Conservation (phyloP, 805 yeast genomes). For the Blastobotrys parvus region DNA sequence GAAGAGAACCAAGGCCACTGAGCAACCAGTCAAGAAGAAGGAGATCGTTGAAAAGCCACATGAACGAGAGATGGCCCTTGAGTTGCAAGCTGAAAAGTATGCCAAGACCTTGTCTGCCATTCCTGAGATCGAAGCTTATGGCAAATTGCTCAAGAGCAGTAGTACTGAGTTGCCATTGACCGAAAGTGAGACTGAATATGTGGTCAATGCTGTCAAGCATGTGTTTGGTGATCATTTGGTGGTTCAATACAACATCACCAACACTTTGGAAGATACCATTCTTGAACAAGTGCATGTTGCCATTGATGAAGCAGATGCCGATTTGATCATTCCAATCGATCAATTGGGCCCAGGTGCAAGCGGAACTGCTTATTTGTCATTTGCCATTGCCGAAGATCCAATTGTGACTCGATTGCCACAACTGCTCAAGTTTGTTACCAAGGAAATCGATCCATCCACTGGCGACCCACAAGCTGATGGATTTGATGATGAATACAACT, state of each 20-base stretch:
- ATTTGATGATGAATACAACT: slow-evolving; percentile 85
- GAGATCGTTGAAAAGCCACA: slow-evolving; percentile 36
- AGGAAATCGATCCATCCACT: slow-evolving; percentile 70
- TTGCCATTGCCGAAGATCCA: slow-evolving; percentile 44
- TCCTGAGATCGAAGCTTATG: slow-evolving; percentile 67
- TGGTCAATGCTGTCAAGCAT: slow-evolving; percentile 77
- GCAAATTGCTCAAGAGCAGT: slow-evolving; percentile 66
- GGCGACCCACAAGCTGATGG: slow-evolving; percentile 71
- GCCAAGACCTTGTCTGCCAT: slow-evolving; percentile 60
- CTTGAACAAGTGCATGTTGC: slow-evolving; percentile 66
- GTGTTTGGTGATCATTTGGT: slow-evolving; percentile 65
- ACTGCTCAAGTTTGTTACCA: slow-evolving; percentile 62
- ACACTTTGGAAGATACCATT: slow-evolving; percentile 72
- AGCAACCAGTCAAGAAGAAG: slow-evolving; percentile 48
- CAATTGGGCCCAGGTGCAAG: slow-evolving; percentile 60
- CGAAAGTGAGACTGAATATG: slow-evolving; percentile 88
- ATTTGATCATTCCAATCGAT: slow-evolving; percentile 60
- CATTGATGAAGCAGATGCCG: slow-evolving; percentile 51
- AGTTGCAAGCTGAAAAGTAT: slow-evolving; percentile 32
- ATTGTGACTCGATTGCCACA: slow-evolving; percentile 47
- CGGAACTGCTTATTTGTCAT: slow-evolving; percentile 73
- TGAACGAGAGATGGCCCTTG: slow-evolving; percentile 18
- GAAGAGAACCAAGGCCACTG: slow-evolving; percentile 44
- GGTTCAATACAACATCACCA: slow-evolving; percentile 73
- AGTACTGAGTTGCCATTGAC: slow-evolving; percentile 62